phyloP scores from a whole-genome alignment of 352 stramenopile species.

The Phytophthora ramorum region DNA sequence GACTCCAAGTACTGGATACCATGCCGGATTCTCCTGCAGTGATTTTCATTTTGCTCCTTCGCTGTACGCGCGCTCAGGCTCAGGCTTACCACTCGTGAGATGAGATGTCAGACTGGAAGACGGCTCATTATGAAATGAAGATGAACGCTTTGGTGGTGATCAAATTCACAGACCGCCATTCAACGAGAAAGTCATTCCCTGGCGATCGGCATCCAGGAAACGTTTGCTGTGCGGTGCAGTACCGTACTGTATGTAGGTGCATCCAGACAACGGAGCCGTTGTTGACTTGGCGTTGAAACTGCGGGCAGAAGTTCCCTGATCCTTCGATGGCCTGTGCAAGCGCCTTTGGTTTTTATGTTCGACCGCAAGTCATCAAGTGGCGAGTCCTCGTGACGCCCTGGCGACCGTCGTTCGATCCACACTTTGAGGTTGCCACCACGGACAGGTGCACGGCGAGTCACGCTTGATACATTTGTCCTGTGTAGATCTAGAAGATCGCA shows the following conservation, averaged over 20 bases:
- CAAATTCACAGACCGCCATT: too few species aligned
- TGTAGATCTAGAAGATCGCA: slow-evolving; percentile 16
- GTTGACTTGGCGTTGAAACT: slow-evolving; percentile 6
- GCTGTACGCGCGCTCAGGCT: slow-evolving; percentile 10
- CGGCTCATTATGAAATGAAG: too few species aligned
- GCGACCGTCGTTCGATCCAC: not conserved
- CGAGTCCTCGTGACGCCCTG: not conserved
- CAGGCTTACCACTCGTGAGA: not conserved
- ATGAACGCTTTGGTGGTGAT: too few species aligned
- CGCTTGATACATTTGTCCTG: slow-evolving; percentile 8
- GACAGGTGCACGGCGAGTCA: not conserved
- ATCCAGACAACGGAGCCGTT: not conserved
- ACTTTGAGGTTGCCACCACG: not conserved
- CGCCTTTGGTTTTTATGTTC: not conserved
- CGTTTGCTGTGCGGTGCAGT: not conserved
- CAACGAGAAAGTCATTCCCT: not conserved
- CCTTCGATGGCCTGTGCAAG: too few species aligned
- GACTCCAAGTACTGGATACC: slow-evolving; percentile 19
- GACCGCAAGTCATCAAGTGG: slow-evolving; percentile 9
- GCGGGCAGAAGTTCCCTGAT: not conserved
- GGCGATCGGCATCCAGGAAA: not conserved
- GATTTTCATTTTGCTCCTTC: slow-evolving; percentile 31
- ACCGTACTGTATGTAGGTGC: not conserved
- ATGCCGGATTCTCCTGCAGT: slow-evolving; percentile 1
- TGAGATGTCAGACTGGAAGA: not conserved